These are phyloP conservation scores for Boletus sp. DNA, from an alignment of 768 basidiomycete species.

Conservation along the genomic window DNA sequence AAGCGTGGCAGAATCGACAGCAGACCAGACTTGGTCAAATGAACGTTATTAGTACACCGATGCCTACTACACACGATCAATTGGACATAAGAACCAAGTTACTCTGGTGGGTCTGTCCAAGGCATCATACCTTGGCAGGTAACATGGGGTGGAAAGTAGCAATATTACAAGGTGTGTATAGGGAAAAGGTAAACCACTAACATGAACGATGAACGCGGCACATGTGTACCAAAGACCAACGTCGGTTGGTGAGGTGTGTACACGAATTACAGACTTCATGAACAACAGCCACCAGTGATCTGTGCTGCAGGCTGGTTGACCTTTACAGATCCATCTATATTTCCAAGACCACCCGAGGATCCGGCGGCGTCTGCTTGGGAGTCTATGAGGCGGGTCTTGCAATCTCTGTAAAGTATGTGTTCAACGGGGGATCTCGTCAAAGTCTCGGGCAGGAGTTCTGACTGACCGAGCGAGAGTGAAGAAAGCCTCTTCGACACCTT, in stretches of 20 bases:
- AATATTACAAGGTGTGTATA: conserved; percentile 19
- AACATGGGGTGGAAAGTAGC: conserved; percentile 9
- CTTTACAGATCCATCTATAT: conserved; percentile 57
- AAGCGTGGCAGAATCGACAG: neutral
- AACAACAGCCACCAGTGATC: conserved; percentile 51
- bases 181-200: conserved; percentile 8
- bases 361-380: conserved; percentile 69
- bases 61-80: no score
- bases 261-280: conserved; percentile 27
- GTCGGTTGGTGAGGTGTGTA: neutral
- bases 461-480: conserved; percentile 91
- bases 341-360: conserved; percentile 33
- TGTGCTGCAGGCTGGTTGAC: conserved; percentile 58
- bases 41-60: neutral
- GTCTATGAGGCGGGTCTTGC: conserved; percentile 96
- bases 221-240: conserved; percentile 1
- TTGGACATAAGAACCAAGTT: neutral
- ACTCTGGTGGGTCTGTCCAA: neutral
- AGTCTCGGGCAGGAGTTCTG: neutral
- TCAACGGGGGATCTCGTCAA: neutral
- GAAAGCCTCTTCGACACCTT: conserved; percentile 98
- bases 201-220: conserved; percentile 5
- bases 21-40: neutral
- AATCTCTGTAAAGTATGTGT: conserved; percentile 58
- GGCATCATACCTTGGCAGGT: neutral